Percentiles rank a stretch among this genome's conserved stretches.
phyloP scores from a whole-genome alignment of 371 early-diverging fungal species.

The Syncephalastrum sp. region DNA sequence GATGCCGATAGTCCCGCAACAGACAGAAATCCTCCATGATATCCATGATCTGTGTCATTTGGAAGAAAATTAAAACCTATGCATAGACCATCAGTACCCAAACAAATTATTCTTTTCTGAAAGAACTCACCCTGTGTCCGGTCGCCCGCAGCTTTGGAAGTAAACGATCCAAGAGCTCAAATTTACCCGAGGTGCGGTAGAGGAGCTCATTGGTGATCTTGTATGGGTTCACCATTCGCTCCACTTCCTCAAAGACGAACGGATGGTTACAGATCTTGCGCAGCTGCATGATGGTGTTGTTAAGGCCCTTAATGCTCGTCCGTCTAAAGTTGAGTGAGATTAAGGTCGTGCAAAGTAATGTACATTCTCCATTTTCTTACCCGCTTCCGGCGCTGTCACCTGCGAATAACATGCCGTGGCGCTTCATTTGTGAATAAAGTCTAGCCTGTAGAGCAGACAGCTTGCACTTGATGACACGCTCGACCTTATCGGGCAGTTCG shows the following conservation, averaged over 20 bases:
- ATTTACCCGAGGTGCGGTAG: slow-evolving; percentile 92
- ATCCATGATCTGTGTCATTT: slow-evolving; percentile 98
- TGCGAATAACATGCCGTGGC: slow-evolving; percentile 67
- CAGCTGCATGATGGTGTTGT: slow-evolving; percentile 98
- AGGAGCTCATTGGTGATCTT: slow-evolving; percentile 54
- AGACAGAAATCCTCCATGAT: slow-evolving; percentile 95
- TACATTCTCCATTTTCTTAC: slow-evolving; percentile 25
- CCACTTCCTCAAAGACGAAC: slow-evolving; percentile 96
- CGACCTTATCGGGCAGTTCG: slow-evolving; percentile 98
- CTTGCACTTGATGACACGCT: slow-evolving; percentile 92
- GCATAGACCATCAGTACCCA: neutral
- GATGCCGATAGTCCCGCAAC: slow-evolving; percentile 71
- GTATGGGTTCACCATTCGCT: slow-evolving; percentile 69
- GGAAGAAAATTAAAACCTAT: slow-evolving; percentile 95
- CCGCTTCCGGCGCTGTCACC: slow-evolving; percentile 55
- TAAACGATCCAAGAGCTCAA: slow-evolving; percentile 96
- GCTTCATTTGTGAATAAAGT: slow-evolving; percentile 76
- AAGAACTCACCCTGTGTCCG: slow-evolving; percentile 72
- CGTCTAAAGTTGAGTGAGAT: slow-evolving; percentile 16
- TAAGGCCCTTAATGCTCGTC: slow-evolving; percentile 78
- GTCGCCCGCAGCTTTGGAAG: slow-evolving; percentile 88
- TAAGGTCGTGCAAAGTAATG: neutral
- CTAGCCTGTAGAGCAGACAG: slow-evolving; percentile 81
- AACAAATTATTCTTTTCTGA: neutral
- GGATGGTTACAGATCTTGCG: slow-evolving; percentile 99